These are phyloP conservation scores for Colletotrichum spaethianum DNA, from an alignment of 2,329 filamentous ascomycete species.

Conservation along the genomic window DNA sequence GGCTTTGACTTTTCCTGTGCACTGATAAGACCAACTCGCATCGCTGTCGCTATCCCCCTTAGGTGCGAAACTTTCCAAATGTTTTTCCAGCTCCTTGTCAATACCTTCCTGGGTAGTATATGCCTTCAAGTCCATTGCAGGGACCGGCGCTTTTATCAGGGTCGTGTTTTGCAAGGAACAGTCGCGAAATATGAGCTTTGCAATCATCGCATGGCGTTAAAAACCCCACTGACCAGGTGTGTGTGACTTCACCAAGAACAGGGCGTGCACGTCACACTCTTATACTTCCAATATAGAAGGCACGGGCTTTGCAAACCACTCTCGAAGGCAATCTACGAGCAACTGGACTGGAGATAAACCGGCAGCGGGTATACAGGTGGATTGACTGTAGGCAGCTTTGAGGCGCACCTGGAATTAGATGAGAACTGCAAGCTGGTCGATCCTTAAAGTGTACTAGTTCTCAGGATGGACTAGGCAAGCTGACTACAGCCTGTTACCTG, in stretches of 20 bases:
- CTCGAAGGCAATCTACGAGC: neutral
- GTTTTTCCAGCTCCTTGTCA: neutral
- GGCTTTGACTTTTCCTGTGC: neutral
- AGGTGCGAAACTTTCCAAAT: neutral
- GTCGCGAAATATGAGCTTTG: no score
- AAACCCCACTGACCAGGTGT: neutral
- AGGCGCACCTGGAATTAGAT: neutral
- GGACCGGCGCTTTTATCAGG: no score
- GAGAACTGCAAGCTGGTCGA: no score
- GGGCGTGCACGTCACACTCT: neutral
- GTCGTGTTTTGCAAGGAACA: no score
- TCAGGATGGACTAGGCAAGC: neutral
- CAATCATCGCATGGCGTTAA: no score
- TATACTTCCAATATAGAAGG: neutral
- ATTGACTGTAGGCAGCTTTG: neutral
- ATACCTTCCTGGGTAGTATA: neutral
- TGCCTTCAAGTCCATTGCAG: neutral
- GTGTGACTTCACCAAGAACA: neutral
- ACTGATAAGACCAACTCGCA: neutral
- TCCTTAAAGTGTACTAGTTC: neutral
- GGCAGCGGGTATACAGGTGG: no score
- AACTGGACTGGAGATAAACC: neutral
- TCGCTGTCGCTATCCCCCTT: neutral
- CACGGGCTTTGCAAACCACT: no score
- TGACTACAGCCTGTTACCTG: neutral